Base-by-base conservation (phyloP, 352 stramenopile species). In the Globisporangium sylvaticum region DNA sequence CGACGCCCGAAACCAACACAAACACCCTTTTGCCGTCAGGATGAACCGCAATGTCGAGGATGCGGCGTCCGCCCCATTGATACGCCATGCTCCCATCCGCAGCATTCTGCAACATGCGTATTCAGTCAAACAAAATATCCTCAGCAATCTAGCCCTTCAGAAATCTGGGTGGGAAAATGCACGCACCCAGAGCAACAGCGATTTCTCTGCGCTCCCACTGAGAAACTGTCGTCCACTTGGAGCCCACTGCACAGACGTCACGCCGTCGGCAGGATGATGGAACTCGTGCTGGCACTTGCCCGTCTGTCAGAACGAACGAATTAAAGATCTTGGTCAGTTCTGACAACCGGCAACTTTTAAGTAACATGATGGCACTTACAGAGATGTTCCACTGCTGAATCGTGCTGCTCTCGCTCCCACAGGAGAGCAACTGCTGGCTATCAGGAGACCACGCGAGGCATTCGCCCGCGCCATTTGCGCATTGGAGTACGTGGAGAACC, bases 161-260 rank as follows among this genome's bases (percentile, higher is more conserved):
- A n/a, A n/a, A n/a, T n/a, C n/a, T n/a, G n/a, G n/a, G n/a, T n/a
- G n/a, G 1, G 31, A 12, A 34, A 25, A 54, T 3, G 25, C 29
- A 53, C 78, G n/a, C 77, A 94, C 86, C 86, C 86, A 92, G 24
- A 94, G 52, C 34, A 92, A 64, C 12, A 94, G 73, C 12, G 82
- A 91, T 29, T 91, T 92, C 44, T 94, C 81, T 0, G 81, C 69
- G 48, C 83, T 94, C 1, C 82, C 84, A 62, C 77, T 91, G 18
- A 92, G 65, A 61, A 94, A 92, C 32, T 90, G 78, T 18, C 73
- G 69, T 2, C 77, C 81, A 62, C 77, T 70, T 1, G 84, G 79
- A 25, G 90, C 48, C 86, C 86, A 94, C 29, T 79, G 73, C 15
- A 89, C 65, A 12, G 68, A 78, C 4, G 73, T 72, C 15, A 91